These are phyloP conservation scores for Trypanosoma caninum DNA, from an alignment of 208 protist genomes.

Conservation along the genomic window DNA sequence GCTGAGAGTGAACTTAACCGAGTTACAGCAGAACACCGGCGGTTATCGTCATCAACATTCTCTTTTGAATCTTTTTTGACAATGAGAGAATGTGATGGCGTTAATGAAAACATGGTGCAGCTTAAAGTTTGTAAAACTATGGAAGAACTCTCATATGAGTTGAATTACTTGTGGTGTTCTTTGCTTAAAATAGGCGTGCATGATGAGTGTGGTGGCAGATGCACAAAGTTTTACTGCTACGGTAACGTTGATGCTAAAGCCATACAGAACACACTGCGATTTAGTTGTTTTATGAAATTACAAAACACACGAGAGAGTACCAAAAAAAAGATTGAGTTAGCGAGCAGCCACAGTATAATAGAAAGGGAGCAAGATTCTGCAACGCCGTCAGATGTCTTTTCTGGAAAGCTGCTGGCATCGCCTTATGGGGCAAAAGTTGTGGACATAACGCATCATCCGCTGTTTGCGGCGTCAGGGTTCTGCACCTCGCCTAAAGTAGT, in stretches of 20 bases:
- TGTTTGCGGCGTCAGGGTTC: slow-evolving; percentile 64
- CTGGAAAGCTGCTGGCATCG: slow-evolving; percentile 25
- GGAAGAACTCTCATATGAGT: slow-evolving; percentile 29
- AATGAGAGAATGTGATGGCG: not conserved
- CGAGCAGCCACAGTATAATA: no score
- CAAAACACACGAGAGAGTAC: not conserved
- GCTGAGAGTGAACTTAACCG: slow-evolving; percentile 32
- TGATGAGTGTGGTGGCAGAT: not conserved
- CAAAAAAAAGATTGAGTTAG: not conserved
- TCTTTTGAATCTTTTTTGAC: not conserved
- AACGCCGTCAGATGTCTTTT: not conserved
- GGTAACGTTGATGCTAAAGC: slow-evolving; percentile 48
- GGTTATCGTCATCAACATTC: not conserved
- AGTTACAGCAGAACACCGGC: slow-evolving; percentile 24
- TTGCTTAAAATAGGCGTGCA: slow-evolving; percentile 2
- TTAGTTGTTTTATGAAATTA: slow-evolving; percentile 5
- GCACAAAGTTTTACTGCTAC: slow-evolving; percentile 56
- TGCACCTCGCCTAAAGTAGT: slow-evolving; percentile 18
- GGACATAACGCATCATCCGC: slow-evolving; percentile 55
- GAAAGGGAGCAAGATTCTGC: no score
- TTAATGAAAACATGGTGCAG: not conserved
- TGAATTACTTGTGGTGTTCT: slow-evolving; percentile 31
- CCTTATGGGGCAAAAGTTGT: slow-evolving; percentile 48
- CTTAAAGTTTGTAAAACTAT: slow-evolving; percentile 31
- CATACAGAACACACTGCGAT: slow-evolving; percentile 37